Base-by-base conservation (phyloP, 352 stramenopile genomes). In the Pythium oligandrum region DNA sequence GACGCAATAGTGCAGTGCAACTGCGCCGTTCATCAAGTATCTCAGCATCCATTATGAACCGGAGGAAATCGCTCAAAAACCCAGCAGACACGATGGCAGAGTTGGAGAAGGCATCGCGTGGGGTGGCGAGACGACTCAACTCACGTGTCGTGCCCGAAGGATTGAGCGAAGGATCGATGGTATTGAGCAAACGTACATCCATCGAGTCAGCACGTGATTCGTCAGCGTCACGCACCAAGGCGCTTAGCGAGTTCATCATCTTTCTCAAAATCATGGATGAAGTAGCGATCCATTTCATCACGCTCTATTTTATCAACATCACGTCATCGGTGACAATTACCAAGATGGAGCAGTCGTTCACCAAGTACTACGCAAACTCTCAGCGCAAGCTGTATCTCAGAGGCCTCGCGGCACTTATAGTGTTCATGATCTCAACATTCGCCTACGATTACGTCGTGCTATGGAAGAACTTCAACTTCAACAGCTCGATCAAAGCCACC, bases 241-340 rank as follows among this genome's bases (percentile, higher is more conserved):
- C 75, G 3, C 67, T 89, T 45, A 87, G 59, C 48, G 79, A 90
- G 58, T 88, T 90, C 53, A 83, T 74, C 53, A 60, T 90, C 36
- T 90, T 88, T 58, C 64, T 90, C 37, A 84, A 85, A 55, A 78
- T 88, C 66, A 87, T 89, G 65, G 82, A 92, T 54, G 75, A 92
- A 42, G 80, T 90, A 9, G 82, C 75, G 36, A 88, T 89, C 44
- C 82, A 92, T 61, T 78, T 78, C 39, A 62, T 89, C 38, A 90
- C 76, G 42, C 68, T 90, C 46, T 90, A 90, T 56, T 92, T 92
- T 51, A 85, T 89, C 65, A 87, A 83, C 59, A 80, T 90, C 60
- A 81, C 71, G 39, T 85, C 77, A 9, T 74, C 78, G 6, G 62
- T 66, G 0, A 77, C 88, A 17, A 87, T 90, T 35, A 63, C 68